Conservation (phyloP, 106 monocot species). For the Dendrobium huoshanense region DNA sequence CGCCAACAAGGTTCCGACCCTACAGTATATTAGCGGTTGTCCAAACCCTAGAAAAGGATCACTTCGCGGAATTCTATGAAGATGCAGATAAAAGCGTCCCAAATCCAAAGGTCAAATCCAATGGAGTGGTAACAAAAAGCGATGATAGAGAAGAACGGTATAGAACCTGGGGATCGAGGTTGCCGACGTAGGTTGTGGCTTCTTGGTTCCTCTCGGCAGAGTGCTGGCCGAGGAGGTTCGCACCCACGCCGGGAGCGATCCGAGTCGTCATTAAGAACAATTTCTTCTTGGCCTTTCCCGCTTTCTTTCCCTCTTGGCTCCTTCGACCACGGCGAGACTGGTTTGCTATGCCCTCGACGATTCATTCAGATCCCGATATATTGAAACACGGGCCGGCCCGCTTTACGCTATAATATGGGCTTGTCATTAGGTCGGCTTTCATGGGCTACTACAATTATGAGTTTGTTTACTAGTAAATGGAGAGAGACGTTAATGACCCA, state of each 20-base stretch:
- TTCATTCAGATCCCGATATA: too few species aligned
- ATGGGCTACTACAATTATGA: too few species aligned
- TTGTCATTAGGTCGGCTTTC: too few species aligned
- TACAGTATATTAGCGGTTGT: background rate
- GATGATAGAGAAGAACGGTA: background rate
- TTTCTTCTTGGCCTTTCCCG: background rate
- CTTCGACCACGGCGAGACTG: background rate
- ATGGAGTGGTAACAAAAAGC: background rate
- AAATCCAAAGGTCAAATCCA: background rate
- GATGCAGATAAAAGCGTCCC: background rate
- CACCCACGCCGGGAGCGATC: conserved; percentile 89
- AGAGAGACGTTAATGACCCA: too few species aligned
- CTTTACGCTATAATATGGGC: too few species aligned
- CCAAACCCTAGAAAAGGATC: background rate
- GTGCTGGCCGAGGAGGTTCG: conserved; percentile 91
- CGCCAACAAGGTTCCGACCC: background rate
- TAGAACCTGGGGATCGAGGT: conserved; percentile 78
- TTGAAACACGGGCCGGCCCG: too few species aligned
- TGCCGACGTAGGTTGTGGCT: conserved; percentile 89
- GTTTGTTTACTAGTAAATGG: too few species aligned
- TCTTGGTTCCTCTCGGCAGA: conserved; percentile 94
- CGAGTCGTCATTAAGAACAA: conserved; percentile 61
- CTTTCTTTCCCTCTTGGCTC: background rate
- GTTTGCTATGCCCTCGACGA: too few species aligned
- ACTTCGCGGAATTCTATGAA: background rate